Evolutionary conservation across 2,329 filamentous ascomycete species (phyloP), one percentile per base, ranked within the genome.

Genomic region (Plenodomus tracheiphilus): DNA sequence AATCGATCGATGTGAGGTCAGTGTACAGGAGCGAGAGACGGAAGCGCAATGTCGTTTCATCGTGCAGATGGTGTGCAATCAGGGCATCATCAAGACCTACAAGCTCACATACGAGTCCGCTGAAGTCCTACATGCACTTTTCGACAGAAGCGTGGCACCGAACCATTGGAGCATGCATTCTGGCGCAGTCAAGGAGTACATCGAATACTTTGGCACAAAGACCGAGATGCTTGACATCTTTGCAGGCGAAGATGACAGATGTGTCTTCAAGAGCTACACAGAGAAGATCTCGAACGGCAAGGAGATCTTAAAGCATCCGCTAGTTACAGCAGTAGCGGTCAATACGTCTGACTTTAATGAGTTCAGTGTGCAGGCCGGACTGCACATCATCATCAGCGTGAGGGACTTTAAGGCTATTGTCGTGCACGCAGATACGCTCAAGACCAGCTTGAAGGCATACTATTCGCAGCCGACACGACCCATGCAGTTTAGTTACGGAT

Each of bases 381-480:
- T 91, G 47, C 89, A 91, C 65, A 88, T 91, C 61, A 83, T 90
- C 49, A 88, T 92, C 64, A 89, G 85, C 59, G 88, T 93, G 65
- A 91, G 90, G 63, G 89, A 93, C 70, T 92, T 92, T 69, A 85
- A 88, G 42, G 85, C 88, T 28, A 89, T 92, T 45, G 84, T 91
- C 43, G 81, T 85, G 28, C 89, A 93, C 70, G 88, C 89, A 9
- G 85, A 86, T 19, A 84, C 85, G 19, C 80, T 86, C 5, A 84
- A 84, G 43, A 84, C 83, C n/a, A 80, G 82, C 39, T 76, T 92
- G 13, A 81, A 80, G 15, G 86, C 87, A 11, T 78, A 79, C 44
- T 92, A 91, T 71, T 91, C 89, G 2, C 76, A 82, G 20, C 88
- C 89, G 3, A 83, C 83, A 15, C 81, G 83, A 15, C 89, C 89